Conservation (phyloP, 2,329 filamentous ascomycete genomes). For the Aspergillus luchuensis region DNA sequence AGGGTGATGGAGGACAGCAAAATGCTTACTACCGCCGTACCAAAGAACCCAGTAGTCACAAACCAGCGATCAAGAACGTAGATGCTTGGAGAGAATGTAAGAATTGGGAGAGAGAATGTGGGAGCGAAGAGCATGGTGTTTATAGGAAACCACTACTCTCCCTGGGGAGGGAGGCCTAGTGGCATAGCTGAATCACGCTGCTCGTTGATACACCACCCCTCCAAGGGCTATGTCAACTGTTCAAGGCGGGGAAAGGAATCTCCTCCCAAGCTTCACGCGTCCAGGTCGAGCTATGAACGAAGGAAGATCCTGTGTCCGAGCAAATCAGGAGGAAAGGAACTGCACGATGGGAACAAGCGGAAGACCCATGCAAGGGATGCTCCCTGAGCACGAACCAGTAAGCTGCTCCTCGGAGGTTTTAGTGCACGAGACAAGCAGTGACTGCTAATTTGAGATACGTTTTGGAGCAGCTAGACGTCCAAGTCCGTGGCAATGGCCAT, state of each 20-base stretch:
- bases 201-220: constrained; percentile 38
- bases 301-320: constrained; percentile 31
- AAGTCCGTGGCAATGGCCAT: constrained; percentile 34
- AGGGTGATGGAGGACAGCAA: constrained; percentile 33
- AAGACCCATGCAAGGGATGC: constrained; percentile 40
- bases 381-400: constrained; percentile 39
- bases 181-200: constrained; percentile 40
- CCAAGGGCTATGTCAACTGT: constrained; percentile 39
- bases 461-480: constrained; percentile 28
- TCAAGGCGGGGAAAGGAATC: constrained; percentile 30
- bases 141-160: constrained; percentile 40
- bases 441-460: constrained; percentile 19
- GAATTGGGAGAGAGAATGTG: constrained; percentile 48
- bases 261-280: constrained; percentile 35
- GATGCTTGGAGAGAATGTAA: constrained; percentile 46
- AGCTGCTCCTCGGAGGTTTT: constrained; percentile 41
- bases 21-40: constrained; percentile 42
- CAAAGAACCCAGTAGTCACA: constrained; percentile 42
- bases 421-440: constrained; percentile 26
- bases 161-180: constrained; percentile 33
- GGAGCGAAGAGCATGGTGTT: constrained; percentile 46
- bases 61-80: constrained; percentile 42
- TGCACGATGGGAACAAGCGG: constrained; percentile 34
- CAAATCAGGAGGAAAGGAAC: constrained; percentile 42
- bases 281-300: constrained; percentile 33